Conservation (phyloP, 2,329 filamentous ascomycete species). For the Bertia moriformis region DNA sequence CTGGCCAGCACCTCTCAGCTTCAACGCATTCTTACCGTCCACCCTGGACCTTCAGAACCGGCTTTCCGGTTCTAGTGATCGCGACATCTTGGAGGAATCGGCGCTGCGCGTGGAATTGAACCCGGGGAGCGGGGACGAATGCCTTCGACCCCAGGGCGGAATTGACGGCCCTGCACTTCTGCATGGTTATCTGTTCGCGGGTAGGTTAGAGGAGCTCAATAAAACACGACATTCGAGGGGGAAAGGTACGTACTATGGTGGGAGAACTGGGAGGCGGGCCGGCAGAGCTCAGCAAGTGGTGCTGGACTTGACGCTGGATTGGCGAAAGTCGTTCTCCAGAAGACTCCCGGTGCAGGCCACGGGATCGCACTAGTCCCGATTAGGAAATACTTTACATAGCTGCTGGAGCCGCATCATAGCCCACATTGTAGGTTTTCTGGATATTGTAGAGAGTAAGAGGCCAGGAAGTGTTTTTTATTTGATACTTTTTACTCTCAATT, state of each 20-base stretch:
- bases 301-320: neutral
- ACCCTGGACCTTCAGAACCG: slow-evolving; percentile 75
- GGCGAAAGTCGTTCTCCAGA: neutral
- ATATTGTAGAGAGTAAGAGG: too few species aligned
- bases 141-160: neutral
- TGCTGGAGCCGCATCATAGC: too few species aligned
- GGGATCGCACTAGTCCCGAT: neutral
- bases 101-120: slow-evolving; percentile 20
- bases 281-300: neutral
- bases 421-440: too few species aligned
- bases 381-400: too few species aligned
- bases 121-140: neutral
- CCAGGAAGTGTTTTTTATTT: too few species aligned
- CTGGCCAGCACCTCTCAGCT: slow-evolving; percentile 10
- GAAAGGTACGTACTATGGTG: too few species aligned
- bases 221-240: too few species aligned
- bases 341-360: neutral
- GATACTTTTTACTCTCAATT: too few species aligned
- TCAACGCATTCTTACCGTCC: slow-evolving; percentile 54
- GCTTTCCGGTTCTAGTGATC: slow-evolving; percentile 92
- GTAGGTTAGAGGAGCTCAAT: too few species aligned
- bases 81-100: slow-evolving; percentile 64
- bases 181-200: too few species aligned
- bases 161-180: slow-evolving; percentile 1
- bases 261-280: neutral